These are phyloP conservation scores for Penicillium cataractarum DNA, from an alignment of 495 filamentous ascomycete species.

Conservation along the genomic window DNA sequence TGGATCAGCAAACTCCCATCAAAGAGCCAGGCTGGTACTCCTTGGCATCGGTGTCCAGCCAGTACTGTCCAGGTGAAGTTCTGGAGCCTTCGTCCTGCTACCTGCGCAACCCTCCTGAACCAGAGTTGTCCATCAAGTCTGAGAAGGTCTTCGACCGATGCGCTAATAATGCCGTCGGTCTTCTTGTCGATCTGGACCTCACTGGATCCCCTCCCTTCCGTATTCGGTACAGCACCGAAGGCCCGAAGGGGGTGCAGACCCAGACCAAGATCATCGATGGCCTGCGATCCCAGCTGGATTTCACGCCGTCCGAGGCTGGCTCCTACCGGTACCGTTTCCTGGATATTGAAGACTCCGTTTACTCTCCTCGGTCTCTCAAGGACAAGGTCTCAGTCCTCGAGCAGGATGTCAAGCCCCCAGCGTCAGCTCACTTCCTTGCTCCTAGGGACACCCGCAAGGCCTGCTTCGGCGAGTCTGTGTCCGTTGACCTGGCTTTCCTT, in stretches of 20 bases:
- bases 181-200: slow-evolving; percentile 83
- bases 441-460: slow-evolving; percentile 56
- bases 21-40: slow-evolving; percentile 83
- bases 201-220: slow-evolving; percentile 88
- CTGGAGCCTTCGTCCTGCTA: slow-evolving; percentile 90
- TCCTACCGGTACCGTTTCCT: slow-evolving; percentile 85
- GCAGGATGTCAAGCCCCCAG: slow-evolving; percentile 90
- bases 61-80: slow-evolving; percentile 83
- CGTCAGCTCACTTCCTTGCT: slow-evolving; percentile 72
- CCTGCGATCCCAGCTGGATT: slow-evolving; percentile 75
- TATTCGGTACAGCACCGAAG: slow-evolving; percentile 70
- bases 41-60: slow-evolving; percentile 73
- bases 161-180: slow-evolving; percentile 87
- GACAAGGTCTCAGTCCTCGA: slow-evolving; percentile 65
- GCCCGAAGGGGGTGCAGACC: slow-evolving; percentile 57
- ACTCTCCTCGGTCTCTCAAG: slow-evolving; percentile 55
- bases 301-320: slow-evolving; percentile 81
- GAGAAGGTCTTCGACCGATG: slow-evolving; percentile 92
- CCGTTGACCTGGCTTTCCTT: slow-evolving; percentile 69
- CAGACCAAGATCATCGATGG: slow-evolving; percentile 59
- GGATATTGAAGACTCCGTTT: slow-evolving; percentile 78
- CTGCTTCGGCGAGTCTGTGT: slow-evolving; percentile 81
- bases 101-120: slow-evolving; percentile 87
- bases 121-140: slow-evolving; percentile 67
- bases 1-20: slow-evolving; percentile 54